Percentiles rank a stretch among this genome's conserved stretches.
Evolutionary conservation across 1,284 basidiomycete species (phyloP).

Genomic region (Leccinum huronense): DNA sequence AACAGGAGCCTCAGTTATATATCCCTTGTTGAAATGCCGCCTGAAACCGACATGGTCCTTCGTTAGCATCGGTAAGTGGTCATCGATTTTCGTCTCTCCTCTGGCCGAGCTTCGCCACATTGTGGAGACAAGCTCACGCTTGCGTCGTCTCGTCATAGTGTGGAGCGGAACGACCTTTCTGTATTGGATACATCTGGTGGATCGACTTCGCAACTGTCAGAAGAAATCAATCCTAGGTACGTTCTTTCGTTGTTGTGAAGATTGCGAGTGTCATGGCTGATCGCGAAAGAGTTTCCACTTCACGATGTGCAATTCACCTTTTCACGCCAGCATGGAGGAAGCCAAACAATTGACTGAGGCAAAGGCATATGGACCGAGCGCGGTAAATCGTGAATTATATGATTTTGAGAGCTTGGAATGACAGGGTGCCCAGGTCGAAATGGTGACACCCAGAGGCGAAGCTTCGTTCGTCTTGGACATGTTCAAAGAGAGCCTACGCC

Average conservation of each 20-base stretch:
- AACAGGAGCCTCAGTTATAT: slow-evolving; percentile 89
- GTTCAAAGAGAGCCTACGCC: slow-evolving; percentile 66
- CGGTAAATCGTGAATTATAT: slow-evolving; percentile 42
- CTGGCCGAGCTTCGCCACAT: background rate
- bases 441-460: slow-evolving; percentile 88
- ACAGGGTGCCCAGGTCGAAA: slow-evolving; percentile 72
- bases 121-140: slow-evolving; percentile 59
- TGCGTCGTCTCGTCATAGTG: slow-evolving; percentile 51
- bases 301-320: slow-evolving; percentile 95
- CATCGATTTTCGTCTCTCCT: background rate
- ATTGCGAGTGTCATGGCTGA: slow-evolving; percentile 5
- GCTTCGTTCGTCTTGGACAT: slow-evolving; percentile 74
- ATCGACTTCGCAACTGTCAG: slow-evolving; percentile 52
- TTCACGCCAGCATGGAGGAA: slow-evolving; percentile 76
- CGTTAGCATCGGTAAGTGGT: slow-evolving; percentile 57
- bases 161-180: slow-evolving; percentile 53
- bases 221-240: slow-evolving; percentile 29
- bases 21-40: slow-evolving; percentile 74
- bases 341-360: slow-evolving; percentile 54
- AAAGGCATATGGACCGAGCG: slow-evolving; percentile 65
- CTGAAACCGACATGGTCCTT: slow-evolving; percentile 58
- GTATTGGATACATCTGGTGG: slow-evolving; percentile 42
- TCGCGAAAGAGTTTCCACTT: slow-evolving; percentile 52
- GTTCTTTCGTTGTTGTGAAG: background rate
- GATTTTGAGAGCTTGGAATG: slow-evolving; percentile 6